Base-by-base conservation (phyloP, 345 rosid species). In the Gossypium anomalum region DNA sequence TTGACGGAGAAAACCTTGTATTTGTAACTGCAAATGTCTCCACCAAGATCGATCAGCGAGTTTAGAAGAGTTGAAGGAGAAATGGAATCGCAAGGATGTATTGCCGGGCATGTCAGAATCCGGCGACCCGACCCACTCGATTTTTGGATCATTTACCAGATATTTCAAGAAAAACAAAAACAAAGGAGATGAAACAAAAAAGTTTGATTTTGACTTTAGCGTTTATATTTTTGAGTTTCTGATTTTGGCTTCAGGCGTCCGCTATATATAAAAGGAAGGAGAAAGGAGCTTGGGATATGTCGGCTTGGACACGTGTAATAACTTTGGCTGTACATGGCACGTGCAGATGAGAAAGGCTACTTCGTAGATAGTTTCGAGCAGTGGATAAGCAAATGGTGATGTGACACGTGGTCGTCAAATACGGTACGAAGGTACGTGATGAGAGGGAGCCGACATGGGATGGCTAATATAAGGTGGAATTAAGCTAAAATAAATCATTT, bases 31-130 rank as follows among this genome's bases (percentile, higher is more conserved):
- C 83, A 79, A 70, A 91, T 83, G 63, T 78, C 75, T 60, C 70
- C 75, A 8, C 86, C 81, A 51, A 87, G 81, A 45, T 81, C 81
- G 78, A 82, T 69, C 0, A 93, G 70, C 4, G 97, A 93, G 69
- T 84, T 45, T 45, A 90, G 69, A 44, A 91, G 88, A 12, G 89
- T 83, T 19, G 74, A 19, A 38, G 82, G 84, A 6, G 90, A 69
- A 38, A 87, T 74, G 0, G 82, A 78, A 3, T 86, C 86, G 66
- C 87, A 85, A 2, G 93, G 93, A 73, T 76, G 79, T 8, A 90
- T 89, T 47, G 88, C 92, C 86, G 92, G 95, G 76, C 66, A 89
- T 0, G 89, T 74, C 0, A 91, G 83, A 45, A 89, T 71, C 93
- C 93, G 96, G 71, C 91, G 97, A 75, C 5, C 38, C 19, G 85